phyloP scores from a whole-genome alignment of 1,284 basidiomycete genomes.

The Melanopsichium pennsylvanicum region DNA sequence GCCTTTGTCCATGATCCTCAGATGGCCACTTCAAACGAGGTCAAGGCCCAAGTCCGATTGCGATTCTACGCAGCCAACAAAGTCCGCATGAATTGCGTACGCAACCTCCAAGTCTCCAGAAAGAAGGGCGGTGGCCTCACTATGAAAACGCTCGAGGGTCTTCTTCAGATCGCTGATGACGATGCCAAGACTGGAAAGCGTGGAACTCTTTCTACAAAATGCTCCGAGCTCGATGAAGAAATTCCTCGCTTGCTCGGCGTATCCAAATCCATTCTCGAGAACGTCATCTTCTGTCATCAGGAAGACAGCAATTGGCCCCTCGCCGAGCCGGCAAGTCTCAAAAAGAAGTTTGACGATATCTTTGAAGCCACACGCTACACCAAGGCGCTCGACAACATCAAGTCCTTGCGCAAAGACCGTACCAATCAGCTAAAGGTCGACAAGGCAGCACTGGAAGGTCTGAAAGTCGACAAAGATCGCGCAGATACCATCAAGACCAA shows the following conservation, averaged over 20 bases:
- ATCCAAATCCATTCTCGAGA: constrained; percentile 94
- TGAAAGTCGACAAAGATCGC: constrained; percentile 84
- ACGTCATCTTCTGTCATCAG: constrained; percentile 99
- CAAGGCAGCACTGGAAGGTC: constrained; percentile 81
- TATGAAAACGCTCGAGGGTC: constrained; percentile 97
- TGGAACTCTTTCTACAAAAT: constrained; percentile 59
- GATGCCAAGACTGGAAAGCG: constrained; percentile 71
- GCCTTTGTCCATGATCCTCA: constrained; percentile 95
- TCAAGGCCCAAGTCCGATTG: constrained; percentile 96
- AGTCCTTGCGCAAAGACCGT: constrained; percentile 78
- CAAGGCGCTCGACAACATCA: constrained; percentile 94
- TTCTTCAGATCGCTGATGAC: constrained; percentile 78
- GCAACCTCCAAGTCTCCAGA: constrained; percentile 89
- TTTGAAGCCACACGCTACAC: constrained; percentile 90
- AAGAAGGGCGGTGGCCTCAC: constrained; percentile 77
- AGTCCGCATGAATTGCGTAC: constrained; percentile 81
- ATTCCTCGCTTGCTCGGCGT: constrained; percentile 86
- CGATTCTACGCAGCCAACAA: constrained; percentile 86
- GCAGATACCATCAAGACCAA: constrained; percentile 72
- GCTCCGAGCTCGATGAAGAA: constrained; percentile 85
- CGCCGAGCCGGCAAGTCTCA: constrained; percentile 85
- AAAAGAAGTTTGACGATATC: constrained; percentile 99
- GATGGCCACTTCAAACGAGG: constrained; percentile 98
- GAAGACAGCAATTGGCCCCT: constrained; percentile 99
- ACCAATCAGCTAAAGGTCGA: constrained; percentile 90